A percentile compares a stretch with the other conserved stretches of the same genome.
phyloP scores from a whole-genome alignment of 257 asterid species.

The Lavandula angustifolia region DNA sequence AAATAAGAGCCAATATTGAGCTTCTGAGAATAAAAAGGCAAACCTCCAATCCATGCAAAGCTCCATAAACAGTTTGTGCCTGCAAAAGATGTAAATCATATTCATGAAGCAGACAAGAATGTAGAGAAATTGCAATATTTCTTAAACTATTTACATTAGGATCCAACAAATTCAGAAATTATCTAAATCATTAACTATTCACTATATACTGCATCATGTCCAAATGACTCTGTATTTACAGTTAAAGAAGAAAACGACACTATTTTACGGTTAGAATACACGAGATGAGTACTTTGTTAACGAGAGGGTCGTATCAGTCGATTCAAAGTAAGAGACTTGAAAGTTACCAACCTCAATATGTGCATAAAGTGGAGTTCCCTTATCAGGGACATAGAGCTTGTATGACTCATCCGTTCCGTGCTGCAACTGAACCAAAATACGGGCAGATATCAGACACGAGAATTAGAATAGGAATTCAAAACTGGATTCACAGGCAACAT shows the following conservation, averaged over 20 bases:
- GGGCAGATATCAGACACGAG: constrained; percentile 5
- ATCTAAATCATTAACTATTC: neutral
- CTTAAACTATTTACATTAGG: neutral
- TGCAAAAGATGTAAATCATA: constrained; percentile 40
- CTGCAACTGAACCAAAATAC: constrained; percentile 58
- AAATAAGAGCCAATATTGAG: neutral
- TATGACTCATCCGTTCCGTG: constrained; percentile 78
- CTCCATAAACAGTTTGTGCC: constrained; percentile 94
- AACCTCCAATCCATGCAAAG: constrained; percentile 91
- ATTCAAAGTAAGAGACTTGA: neutral
- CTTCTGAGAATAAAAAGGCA: constrained; percentile 21
- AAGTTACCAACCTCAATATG: constrained; percentile 53
- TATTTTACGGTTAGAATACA: neutral
- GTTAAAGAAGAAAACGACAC: neutral
- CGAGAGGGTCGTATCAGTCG: neutral
- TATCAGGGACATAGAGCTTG: constrained; percentile 52
- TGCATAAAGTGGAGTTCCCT: constrained; percentile 57
- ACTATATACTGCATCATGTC: neutral
- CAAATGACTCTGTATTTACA: neutral
- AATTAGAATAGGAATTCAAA: neutral
- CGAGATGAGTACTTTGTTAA: neutral
- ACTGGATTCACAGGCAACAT: constrained; percentile 1
- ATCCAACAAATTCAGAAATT: constrained; percentile 4
- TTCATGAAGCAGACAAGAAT: neutral
- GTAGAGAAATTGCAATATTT: neutral